Evolutionary conservation across 768 basidiomycete genomes (phyloP), one percentile per base, ranked within the genome.

Genomic region (Boletus reticulatus): DNA sequence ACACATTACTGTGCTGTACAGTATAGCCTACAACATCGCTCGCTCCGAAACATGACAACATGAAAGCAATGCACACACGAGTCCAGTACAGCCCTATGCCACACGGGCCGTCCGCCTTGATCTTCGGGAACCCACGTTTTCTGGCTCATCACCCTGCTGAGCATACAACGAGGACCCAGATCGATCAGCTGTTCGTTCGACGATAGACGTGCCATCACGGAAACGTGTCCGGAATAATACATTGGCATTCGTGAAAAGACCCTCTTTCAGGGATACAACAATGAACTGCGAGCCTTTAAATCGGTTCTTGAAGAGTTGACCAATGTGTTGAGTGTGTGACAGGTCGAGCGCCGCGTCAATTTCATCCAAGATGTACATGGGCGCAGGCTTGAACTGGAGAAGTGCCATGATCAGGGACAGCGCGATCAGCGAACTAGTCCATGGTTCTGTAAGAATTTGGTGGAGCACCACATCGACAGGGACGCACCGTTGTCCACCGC

Each of bases 221-320:
- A 98, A 98, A 50, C 90, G 83, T 14, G 95, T 89, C 34, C 87
- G 82, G 80, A 98, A 99, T 32, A 98, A 76, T 13, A 94, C 95
- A 65, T 99, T 98, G 38, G 96, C 97, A 63, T 98, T 98, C 10
- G 93, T 94, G 75, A 98, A 98, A 43, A 98, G 78, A 6, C 96
- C 96, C 65, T 98, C 97, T 73, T 98, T 98, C 53, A 98, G 77
- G 19, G 89, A 92, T 54, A 98, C 96, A 48, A 98, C 97, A 66
- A 98, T 97, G 75, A 98, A 99, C 70, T 99, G 97, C 16, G 89
- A 90, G 41, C 96, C 96, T 74, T 94, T 95, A 82, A 99, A 99
- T 17, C 97, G 85, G 46, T 89, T 96, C 41, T 89, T 83, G 84
- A 99, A 98, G n/a, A 98, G 83, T 61, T 94, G 92, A 31, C 96